These are phyloP conservation scores for Phytophthora kernoviae DNA, from an alignment of 352 stramenopile genomes.

Conservation along the genomic window DNA sequence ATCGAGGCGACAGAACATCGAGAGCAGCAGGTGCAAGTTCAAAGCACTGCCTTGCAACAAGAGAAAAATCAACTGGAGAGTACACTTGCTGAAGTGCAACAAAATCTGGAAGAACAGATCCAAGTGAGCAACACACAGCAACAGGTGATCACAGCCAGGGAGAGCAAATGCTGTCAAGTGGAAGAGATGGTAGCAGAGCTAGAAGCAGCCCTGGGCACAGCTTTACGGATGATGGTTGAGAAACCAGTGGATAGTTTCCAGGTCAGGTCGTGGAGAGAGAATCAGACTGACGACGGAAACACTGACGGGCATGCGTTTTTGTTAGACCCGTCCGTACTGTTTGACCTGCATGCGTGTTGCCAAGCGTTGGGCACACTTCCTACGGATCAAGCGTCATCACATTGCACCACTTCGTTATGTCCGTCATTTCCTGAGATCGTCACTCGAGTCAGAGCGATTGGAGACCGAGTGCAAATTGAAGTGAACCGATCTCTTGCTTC, in stretches of 20 bases:
- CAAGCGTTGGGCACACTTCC: conserved; percentile 21
- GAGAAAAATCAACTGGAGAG: conserved; percentile 23
- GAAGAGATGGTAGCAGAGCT: conserved; percentile 38
- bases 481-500: conserved; percentile 27
- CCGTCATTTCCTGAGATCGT: conserved; percentile 20
- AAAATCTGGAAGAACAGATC: conserved; percentile 23
- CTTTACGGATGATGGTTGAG: conserved; percentile 13
- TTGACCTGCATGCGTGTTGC: conserved; percentile 27
- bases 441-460: conserved; percentile 14
- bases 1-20: conserved; percentile 11
- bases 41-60: conserved; percentile 20
- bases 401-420: conserved; percentile 7
- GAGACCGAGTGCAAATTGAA: conserved; percentile 12
- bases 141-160: conserved; percentile 13
- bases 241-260: not conserved
- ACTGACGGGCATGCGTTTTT: conserved; percentile 9
- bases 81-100: conserved; percentile 21
- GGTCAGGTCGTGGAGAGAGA: not conserved
- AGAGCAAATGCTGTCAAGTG: conserved; percentile 28
- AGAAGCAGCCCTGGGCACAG: conserved; percentile 33
- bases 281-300: not conserved
- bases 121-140: conserved; percentile 18
- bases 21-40: conserved; percentile 6
- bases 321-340: conserved; percentile 16
- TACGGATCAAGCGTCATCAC: not conserved